A percentile compares a stretch with the other conserved stretches of the same genome.
Evolutionary conservation across 345 rosid species (phyloP).

Genomic region (Bretschneidera sinensis): DNA sequence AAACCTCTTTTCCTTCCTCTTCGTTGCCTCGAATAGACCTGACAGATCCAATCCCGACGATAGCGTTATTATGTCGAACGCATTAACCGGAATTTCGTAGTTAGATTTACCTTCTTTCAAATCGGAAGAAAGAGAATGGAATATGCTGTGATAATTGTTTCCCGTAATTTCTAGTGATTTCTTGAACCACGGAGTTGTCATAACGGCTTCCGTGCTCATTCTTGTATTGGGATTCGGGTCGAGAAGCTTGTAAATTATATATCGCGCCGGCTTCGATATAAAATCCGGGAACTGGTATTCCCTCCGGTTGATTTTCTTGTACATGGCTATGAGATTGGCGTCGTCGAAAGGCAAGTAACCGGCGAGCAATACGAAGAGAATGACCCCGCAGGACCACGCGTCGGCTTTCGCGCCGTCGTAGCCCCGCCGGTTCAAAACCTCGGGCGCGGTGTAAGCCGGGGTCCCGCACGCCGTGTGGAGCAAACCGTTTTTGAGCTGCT

Average conservation of each 20-base stretch:
- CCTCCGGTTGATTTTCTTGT: constrained; percentile 42
- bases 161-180: constrained; percentile 26
- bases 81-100: constrained; percentile 31
- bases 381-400: constrained; percentile 93
- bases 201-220: constrained; percentile 51
- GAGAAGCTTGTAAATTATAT: constrained; percentile 49
- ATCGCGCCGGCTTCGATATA: constrained; percentile 46
- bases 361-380: constrained; percentile 51
- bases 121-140: constrained; percentile 3
- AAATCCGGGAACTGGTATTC: constrained; percentile 58
- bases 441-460: constrained; percentile 76
- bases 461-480: constrained; percentile 83
- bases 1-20: constrained; percentile 56
- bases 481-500: constrained; percentile 46
- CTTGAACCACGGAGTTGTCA: constrained; percentile 50
- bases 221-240: constrained; percentile 77
- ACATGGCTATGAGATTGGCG: constrained; percentile 49
- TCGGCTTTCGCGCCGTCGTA: constrained; percentile 78
- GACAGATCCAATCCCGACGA: constrained; percentile 73
- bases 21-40: constrained; percentile 44
- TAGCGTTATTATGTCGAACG: constrained; percentile 71
- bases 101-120: constrained; percentile 20
- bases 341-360: constrained; percentile 66
- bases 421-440: constrained; percentile 40
- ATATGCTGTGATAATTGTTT: background rate